These are phyloP conservation scores for Euphorbia lathyris DNA, from an alignment of 345 rosid genomes.

Conservation along the genomic window DNA sequence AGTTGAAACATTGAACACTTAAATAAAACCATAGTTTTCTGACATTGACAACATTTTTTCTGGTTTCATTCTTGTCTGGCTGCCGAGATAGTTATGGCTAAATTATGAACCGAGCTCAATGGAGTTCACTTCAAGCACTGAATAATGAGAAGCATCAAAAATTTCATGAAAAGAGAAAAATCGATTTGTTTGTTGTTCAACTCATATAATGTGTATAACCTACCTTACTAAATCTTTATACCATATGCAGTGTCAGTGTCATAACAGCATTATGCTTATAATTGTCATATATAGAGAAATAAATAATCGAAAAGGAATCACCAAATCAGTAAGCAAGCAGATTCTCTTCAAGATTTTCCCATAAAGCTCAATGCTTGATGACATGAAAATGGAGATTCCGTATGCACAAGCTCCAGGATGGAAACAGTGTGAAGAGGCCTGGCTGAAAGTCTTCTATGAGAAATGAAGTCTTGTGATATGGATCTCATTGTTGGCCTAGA, in stretches of 20 bases:
- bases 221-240: too few species aligned
- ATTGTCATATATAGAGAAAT: background rate
- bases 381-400: background rate
- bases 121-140: too few species aligned
- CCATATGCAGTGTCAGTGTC: background rate
- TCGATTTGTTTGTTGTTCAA: too few species aligned
- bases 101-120: too few species aligned
- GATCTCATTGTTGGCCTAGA: background rate
- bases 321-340: background rate
- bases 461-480: background rate
- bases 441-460: background rate
- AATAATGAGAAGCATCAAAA: too few species aligned
- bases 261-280: background rate
- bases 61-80: too few species aligned
- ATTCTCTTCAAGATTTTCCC: too few species aligned
- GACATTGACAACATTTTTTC: background rate
- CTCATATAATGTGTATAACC: too few species aligned
- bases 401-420: background rate
- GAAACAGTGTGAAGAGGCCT: background rate
- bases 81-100: too few species aligned
- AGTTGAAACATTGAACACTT: background rate
- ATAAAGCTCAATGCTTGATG: background rate
- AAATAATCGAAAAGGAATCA: background rate
- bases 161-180: too few species aligned
- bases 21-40: background rate